These are phyloP conservation scores for Flaveria trinervia DNA, from an alignment of 129 eudicot genomes.

Conservation along the genomic window DNA sequence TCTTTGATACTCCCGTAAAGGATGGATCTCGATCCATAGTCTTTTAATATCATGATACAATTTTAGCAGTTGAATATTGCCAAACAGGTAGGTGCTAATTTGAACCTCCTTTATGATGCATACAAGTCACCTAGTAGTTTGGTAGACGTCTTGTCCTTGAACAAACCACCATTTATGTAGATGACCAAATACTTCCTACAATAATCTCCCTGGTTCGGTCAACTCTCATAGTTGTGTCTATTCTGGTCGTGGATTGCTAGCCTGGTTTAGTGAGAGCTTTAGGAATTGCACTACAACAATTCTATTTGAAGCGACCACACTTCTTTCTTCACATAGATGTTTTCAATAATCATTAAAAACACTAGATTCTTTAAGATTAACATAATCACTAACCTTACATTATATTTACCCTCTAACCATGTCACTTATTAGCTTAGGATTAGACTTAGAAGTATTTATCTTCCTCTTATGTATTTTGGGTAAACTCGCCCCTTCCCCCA, in stretches of 20 bases:
- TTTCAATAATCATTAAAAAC: neutral
- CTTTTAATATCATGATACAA: too few species aligned
- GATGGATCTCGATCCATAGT: too few species aligned
- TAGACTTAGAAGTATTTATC: neutral
- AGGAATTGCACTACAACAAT: neutral
- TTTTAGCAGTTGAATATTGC: too few species aligned
- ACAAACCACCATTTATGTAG: neutral
- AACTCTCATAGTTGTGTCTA: neutral
- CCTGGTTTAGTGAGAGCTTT: neutral
- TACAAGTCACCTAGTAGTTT: neutral
- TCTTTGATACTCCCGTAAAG: too few species aligned
- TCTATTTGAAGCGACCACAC: neutral
- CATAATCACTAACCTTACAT: neutral
- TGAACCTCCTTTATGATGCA: neutral
- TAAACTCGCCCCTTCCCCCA: neutral
- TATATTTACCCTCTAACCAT: neutral
- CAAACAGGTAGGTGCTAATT: neutral
- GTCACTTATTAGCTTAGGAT: neutral
- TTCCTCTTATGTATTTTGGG: neutral
- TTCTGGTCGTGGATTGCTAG: neutral
- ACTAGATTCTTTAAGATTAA: neutral
- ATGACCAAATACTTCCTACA: neutral
- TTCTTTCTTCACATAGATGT: neutral
- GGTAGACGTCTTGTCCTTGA: neutral
- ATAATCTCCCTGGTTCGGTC: neutral